Evolutionary conservation across 129 eudicot species (phyloP).

Genomic region (Pittosporum tobira): DNA sequence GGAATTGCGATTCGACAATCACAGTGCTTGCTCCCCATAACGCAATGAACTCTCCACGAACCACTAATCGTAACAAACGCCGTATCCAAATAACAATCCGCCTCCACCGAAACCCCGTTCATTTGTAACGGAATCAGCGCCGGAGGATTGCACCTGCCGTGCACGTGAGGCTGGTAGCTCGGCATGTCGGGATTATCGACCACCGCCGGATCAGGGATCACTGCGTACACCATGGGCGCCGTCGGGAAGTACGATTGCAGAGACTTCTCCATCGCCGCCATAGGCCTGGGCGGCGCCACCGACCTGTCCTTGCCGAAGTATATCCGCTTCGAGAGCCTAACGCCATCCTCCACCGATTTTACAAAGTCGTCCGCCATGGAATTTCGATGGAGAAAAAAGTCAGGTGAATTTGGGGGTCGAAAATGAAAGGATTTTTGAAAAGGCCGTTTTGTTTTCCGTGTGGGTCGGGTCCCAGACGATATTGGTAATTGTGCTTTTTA

Average conservation of each 20-base stretch:
- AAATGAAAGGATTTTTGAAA: neutral
- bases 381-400: neutral
- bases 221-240: conserved; percentile 82
- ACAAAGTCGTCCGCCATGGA: conserved; percentile 42
- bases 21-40: conserved; percentile 56
- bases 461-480: neutral
- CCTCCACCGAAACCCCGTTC: conserved; percentile 54
- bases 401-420: neutral
- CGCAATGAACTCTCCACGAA: conserved; percentile 88
- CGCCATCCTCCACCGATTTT: conserved; percentile 71
- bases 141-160: conserved; percentile 77
- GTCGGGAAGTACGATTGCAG: conserved; percentile 37
- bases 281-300: conserved; percentile 59
- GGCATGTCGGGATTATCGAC: conserved; percentile 92
- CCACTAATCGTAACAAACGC: conserved; percentile 58
- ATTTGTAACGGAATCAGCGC: conserved; percentile 88
- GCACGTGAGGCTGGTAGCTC: conserved; percentile 94
- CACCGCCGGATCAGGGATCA: conserved; percentile 49
- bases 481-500: neutral
- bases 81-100: conserved; percentile 57
- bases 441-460: neutral
- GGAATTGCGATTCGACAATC: conserved; percentile 78
- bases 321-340: conserved; percentile 60
- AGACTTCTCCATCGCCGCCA: conserved; percentile 51
- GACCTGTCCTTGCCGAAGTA: conserved; percentile 80